Conservation (phyloP, 2,329 filamentous ascomycete species). For the Cladosporium sp. region DNA sequence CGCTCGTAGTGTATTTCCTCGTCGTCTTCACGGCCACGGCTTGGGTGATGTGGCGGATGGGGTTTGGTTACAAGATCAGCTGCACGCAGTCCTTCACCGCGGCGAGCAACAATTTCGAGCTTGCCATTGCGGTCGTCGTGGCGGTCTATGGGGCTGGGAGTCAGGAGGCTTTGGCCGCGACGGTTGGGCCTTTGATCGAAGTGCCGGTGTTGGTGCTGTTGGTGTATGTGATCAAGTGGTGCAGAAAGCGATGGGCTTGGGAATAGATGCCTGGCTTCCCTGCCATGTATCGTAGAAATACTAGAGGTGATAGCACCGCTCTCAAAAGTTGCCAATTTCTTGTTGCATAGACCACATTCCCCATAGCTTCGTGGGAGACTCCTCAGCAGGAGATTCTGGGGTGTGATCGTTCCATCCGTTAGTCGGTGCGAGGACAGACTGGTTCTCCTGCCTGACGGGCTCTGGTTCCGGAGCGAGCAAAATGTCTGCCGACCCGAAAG, state of each 20-base stretch:
- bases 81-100: slow-evolving; percentile 81
- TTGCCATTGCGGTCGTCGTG: slow-evolving; percentile 82
- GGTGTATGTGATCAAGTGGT: slow-evolving; percentile 67
- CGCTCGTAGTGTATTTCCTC: slow-evolving; percentile 74
- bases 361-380: slow-evolving; percentile 34
- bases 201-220: slow-evolving; percentile 73
- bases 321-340: slow-evolving; percentile 18
- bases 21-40: slow-evolving; percentile 69
- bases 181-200: slow-evolving; percentile 79
- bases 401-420: slow-evolving; percentile 13
- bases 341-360: slow-evolving; percentile 30
- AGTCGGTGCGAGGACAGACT: slow-evolving; percentile 5
- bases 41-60: slow-evolving; percentile 54
- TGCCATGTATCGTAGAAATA: background rate
- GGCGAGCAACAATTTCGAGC: slow-evolving; percentile 86
- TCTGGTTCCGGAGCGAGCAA: slow-evolving; percentile 21
- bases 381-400: slow-evolving; percentile 20
- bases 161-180: slow-evolving; percentile 74
- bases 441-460: slow-evolving; percentile 1
- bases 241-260: slow-evolving; percentile 55
- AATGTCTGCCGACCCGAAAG: slow-evolving; percentile 20
- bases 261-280: slow-evolving; percentile 22
- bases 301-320: background rate
- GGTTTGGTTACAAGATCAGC: slow-evolving; percentile 66
- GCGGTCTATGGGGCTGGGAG: slow-evolving; percentile 72